phyloP scores from a whole-genome alignment of 2,329 filamentous ascomycete genomes.

The Acrocalymma vagum region DNA sequence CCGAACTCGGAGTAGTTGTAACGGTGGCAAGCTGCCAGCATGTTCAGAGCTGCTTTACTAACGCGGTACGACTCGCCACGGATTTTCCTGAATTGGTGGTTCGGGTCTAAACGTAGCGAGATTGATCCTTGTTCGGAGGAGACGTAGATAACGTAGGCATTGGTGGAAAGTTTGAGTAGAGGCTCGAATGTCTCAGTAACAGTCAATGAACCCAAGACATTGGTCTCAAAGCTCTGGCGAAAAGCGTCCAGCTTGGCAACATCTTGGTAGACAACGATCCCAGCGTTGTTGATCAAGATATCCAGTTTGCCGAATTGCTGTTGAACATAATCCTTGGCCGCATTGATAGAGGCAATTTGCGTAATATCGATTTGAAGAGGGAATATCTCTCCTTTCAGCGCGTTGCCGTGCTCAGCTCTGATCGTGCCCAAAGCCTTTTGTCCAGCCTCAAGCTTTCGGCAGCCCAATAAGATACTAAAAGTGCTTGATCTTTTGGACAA shows the following conservation, averaged over 20 bases:
- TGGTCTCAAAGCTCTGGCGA: constrained; percentile 42
- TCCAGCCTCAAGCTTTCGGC: constrained; percentile 41
- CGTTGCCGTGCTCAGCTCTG: constrained; percentile 32
- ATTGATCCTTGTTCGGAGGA: constrained; percentile 43
- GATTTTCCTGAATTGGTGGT: constrained; percentile 4
- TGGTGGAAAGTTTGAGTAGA: constrained; percentile 39
- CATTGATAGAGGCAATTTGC: constrained; percentile 41
- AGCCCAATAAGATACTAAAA: constrained; percentile 47
- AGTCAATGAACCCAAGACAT: constrained; percentile 46
- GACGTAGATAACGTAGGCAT: constrained; percentile 47
- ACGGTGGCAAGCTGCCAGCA: constrained; percentile 46
- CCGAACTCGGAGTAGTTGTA: constrained; percentile 33
- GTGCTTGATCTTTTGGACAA: constrained; percentile 33
- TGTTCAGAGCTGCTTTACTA: constrained; percentile 47
- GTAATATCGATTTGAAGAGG: constrained; percentile 48
- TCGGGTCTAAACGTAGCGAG: constrained; percentile 24
- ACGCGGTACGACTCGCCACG: constrained; percentile 34
- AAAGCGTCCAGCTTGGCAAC: too few relatives aligned
- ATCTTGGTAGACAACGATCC: constrained; percentile 52
- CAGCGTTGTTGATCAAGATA: constrained; percentile 88
- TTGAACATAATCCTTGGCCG: constrained; percentile 42
- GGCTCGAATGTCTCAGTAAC: constrained; percentile 43
- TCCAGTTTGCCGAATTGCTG: constrained; percentile 63
- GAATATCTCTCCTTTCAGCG: constrained; percentile 41
- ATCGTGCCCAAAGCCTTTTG: constrained; percentile 38